Conservation (phyloP, 2,329 filamentous ascomycete genomes). For the Sclerotinia nivalis region DNA sequence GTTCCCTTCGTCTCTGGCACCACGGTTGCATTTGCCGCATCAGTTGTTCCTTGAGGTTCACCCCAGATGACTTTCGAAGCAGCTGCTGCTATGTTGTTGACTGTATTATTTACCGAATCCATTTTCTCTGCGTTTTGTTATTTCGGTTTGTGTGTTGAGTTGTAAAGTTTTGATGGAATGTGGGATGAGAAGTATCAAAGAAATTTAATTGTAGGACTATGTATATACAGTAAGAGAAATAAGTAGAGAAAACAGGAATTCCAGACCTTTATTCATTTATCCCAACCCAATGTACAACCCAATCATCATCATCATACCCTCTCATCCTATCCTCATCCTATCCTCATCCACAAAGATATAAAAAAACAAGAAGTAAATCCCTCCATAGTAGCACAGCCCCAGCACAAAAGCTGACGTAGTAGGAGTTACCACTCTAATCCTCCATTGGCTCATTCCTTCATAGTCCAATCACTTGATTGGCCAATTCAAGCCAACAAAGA, state of each 20-base stretch:
- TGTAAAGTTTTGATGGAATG: not conserved
- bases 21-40: constrained; percentile 1
- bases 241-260: no score
- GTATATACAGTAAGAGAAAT: no score
- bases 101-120: constrained; percentile 64
- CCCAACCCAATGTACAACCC: no score
- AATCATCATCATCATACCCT: not conserved
- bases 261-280: no score
- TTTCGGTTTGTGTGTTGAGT: not conserved
- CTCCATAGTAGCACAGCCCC: not conserved
- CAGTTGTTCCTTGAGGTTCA: constrained; percentile 25
- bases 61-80: constrained; percentile 49
- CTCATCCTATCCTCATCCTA: not conserved
- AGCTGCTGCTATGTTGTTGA: constrained; percentile 55
- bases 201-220: not conserved
- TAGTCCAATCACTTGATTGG: no score
- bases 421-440: no score
- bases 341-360: no score
- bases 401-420: constrained; percentile 14
- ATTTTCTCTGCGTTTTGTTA: constrained; percentile 44
- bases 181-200: not conserved
- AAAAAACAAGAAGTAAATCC: constrained; percentile 14
- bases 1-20: constrained; percentile 39
- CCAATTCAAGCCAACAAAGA: not conserved
- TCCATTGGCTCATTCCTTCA: not conserved